These are phyloP conservation scores for Lentinula raphanica DNA, from an alignment of 768 basidiomycete genomes.

Conservation along the genomic window DNA sequence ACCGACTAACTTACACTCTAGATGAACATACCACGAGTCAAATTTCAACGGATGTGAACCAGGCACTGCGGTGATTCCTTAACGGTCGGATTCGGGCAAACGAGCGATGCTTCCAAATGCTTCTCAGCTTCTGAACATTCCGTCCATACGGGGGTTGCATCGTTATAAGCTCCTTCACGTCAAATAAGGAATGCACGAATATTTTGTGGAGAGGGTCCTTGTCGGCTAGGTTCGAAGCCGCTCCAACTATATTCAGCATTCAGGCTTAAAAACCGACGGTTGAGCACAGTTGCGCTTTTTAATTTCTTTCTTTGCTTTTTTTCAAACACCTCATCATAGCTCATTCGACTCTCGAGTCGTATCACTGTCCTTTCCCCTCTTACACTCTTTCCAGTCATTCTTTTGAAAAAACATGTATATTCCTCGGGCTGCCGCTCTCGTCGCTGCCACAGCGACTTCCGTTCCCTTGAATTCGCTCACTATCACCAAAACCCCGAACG, in stretches of 20 bases:
- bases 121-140: neutral
- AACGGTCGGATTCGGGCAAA: neutral
- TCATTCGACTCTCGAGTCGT: neutral
- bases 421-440: slow-evolving; percentile 2
- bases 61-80: neutral
- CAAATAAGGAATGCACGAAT: neutral
- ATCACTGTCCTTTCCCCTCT: neutral
- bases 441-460: neutral
- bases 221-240: neutral
- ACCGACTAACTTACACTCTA: neutral
- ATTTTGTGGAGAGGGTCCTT: neutral
- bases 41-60: neutral
- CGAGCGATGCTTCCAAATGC: neutral
- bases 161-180: neutral
- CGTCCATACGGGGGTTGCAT: neutral
- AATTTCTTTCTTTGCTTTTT: neutral
- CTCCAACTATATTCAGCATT: too few relatives aligned
- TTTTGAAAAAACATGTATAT: slow-evolving; percentile 2
- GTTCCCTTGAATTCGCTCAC: slow-evolving; percentile 6
- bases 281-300: too few relatives aligned
- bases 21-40: neutral
- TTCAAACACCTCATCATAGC: neutral
- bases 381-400: neutral
- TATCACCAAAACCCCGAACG: slow-evolving; percentile 6
- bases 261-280: neutral